Evolutionary conservation across 805 yeast genomes (phyloP).

Genomic region (Teunomyces stri): DNA sequence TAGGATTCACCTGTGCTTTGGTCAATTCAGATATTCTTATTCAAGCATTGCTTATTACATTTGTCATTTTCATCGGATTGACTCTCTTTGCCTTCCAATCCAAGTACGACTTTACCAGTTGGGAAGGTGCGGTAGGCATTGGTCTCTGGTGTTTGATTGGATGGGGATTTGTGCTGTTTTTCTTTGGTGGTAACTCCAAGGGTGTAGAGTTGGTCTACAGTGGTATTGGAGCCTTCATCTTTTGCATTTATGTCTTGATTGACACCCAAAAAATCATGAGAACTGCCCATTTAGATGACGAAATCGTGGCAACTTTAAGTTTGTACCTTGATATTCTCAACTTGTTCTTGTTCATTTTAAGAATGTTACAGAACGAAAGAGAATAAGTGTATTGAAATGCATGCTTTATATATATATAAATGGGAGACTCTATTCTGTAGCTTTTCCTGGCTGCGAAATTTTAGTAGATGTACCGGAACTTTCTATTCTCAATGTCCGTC

Average conservation of each 20-base stretch:
- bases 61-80: slow-evolving; percentile 70
- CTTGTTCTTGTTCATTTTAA: slow-evolving; percentile 71
- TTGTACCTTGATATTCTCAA: slow-evolving; percentile 82
- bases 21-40: slow-evolving; percentile 63
- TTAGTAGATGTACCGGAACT: slow-evolving; percentile 53
- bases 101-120: slow-evolving; percentile 67
- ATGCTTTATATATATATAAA: background rate
- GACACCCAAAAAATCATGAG: slow-evolving; percentile 83
- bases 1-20: slow-evolving; percentile 65
- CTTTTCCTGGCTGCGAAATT: background rate
- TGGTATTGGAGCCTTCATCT: slow-evolving; percentile 69
- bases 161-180: slow-evolving; percentile 65
- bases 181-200: slow-evolving; percentile 55
- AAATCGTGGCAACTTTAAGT: slow-evolving; percentile 73
- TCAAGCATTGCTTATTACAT: slow-evolving; percentile 69
- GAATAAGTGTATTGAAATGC: background rate
- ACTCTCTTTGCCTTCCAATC: slow-evolving; percentile 75
- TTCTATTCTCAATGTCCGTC: slow-evolving; percentile 57
- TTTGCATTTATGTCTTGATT: slow-evolving; percentile 67
- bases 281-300: slow-evolving; percentile 77
- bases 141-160: slow-evolving; percentile 69
- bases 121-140: slow-evolving; percentile 56
- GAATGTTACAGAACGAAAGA: slow-evolving; percentile 47
- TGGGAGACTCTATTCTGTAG: no score
- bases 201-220: slow-evolving; percentile 66